Evolutionary conservation across 371 early-diverging fungal species (phyloP).

Genomic region (Mucor sp.): DNA sequence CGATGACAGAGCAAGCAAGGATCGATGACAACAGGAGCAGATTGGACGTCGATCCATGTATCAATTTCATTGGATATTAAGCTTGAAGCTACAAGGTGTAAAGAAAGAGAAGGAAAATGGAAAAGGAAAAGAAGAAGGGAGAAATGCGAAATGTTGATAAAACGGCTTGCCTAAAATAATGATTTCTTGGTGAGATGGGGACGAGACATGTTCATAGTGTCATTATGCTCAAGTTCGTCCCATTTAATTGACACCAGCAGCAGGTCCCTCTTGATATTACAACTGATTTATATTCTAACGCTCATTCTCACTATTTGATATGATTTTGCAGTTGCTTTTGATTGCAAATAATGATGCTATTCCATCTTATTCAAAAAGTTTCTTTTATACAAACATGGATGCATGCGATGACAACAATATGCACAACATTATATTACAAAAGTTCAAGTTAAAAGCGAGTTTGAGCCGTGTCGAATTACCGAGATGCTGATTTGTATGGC

Average conservation of each 20-base stretch:
- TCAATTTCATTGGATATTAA: neutral
- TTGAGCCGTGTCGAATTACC: neutral
- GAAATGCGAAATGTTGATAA: neutral
- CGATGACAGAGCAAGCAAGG: neutral
- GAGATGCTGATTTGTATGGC: neutral
- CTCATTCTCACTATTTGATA: neutral
- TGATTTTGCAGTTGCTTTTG: neutral
- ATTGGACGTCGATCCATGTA: neutral
- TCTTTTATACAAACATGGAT: neutral
- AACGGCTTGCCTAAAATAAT: constrained; percentile 1
- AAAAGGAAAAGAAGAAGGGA: neutral
- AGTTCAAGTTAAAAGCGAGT: neutral
- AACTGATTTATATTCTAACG: neutral
- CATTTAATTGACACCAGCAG: too few relatives aligned
- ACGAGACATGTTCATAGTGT: neutral
- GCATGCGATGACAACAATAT: constrained; percentile 1
- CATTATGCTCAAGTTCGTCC: neutral
- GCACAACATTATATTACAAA: neutral
- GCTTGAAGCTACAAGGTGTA: neutral
- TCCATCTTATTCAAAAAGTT: neutral
- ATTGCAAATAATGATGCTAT: neutral
- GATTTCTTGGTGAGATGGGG: neutral
- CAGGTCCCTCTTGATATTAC: too few relatives aligned
- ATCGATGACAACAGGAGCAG: neutral
- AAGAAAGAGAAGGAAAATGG: neutral